phyloP scores from a whole-genome alignment of 306 rosid species.

The Citrullus amarus region DNA sequence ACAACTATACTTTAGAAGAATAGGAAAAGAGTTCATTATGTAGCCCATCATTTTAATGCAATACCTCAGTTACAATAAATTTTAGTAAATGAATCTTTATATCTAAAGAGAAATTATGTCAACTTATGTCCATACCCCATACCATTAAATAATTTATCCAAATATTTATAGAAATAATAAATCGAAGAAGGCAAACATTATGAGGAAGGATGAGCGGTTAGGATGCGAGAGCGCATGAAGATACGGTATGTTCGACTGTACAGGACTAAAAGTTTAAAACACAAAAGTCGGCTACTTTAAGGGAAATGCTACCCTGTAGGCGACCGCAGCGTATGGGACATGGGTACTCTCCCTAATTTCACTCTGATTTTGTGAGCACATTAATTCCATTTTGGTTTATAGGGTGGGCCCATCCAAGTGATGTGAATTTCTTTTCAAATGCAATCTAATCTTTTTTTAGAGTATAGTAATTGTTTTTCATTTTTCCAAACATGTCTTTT shows the following conservation, averaged over 20 bases:
- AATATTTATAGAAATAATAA: not conserved
- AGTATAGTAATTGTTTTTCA: too few species aligned
- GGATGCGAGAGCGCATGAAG: not conserved
- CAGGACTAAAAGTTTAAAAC: not conserved
- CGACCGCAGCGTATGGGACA: constrained; percentile 2
- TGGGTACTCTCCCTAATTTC: not conserved
- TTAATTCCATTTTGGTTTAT: not conserved
- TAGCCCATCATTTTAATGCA: not conserved
- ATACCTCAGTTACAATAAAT: not conserved
- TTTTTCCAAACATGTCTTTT: too few species aligned
- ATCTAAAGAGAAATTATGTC: not conserved
- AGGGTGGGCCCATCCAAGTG: not conserved
- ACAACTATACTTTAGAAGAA: too few species aligned
- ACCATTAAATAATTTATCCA: not conserved
- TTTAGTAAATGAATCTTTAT: not conserved
- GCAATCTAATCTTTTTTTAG: too few species aligned
- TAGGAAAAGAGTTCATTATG: not conserved
- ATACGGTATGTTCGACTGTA: not conserved
- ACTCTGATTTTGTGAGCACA: constrained; percentile 1
- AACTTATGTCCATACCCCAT: not conserved
- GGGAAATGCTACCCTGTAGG: not conserved
- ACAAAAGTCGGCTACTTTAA: not conserved
- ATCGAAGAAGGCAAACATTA: not conserved
- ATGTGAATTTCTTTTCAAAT: not conserved
- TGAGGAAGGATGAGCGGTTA: not conserved